These are phyloP conservation scores for Penicillium pancosmium DNA, from an alignment of 495 filamentous ascomycete species.

Conservation along the genomic window DNA sequence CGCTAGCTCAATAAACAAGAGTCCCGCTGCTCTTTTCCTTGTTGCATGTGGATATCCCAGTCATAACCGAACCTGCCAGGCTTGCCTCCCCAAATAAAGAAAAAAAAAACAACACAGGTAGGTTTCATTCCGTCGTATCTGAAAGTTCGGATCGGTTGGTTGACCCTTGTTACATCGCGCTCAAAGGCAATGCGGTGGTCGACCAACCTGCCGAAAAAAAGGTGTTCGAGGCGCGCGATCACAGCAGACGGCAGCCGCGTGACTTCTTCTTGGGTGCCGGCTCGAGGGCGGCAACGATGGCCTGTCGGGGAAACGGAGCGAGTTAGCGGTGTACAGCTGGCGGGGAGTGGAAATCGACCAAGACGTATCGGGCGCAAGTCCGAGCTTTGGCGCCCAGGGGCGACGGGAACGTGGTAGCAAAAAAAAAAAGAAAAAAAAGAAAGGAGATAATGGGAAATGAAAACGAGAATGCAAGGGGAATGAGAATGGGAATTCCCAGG, in stretches of 20 bases:
- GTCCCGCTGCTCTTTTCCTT: slow-evolving; percentile 5
- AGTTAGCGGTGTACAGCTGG: slow-evolving; percentile 16
- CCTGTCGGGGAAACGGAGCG: slow-evolving; percentile 48
- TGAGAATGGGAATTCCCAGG: not conserved
- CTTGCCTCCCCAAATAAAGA: slow-evolving; percentile 22
- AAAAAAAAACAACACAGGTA: slow-evolving; percentile 28
- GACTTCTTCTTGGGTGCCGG: slow-evolving; percentile 75
- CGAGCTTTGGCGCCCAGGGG: slow-evolving; percentile 1
- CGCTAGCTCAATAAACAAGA: slow-evolving; percentile 23
- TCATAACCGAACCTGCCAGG: slow-evolving; percentile 16
- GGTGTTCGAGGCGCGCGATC: slow-evolving; percentile 18
- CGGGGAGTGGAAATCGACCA: slow-evolving; percentile 2
- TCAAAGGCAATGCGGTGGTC: not conserved
- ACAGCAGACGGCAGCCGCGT: slow-evolving; percentile 48
- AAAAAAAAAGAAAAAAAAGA: not conserved
- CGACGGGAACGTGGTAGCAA: too few relatives aligned
- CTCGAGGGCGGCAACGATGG: slow-evolving; percentile 87
- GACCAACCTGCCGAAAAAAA: slow-evolving; percentile 29
- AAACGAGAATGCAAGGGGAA: not conserved
- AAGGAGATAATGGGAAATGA: not conserved
- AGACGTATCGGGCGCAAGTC: slow-evolving; percentile 3
- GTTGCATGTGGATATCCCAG: slow-evolving; percentile 22
- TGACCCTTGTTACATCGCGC: slow-evolving; percentile 1
- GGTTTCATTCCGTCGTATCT: slow-evolving; percentile 37
- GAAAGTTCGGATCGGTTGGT: slow-evolving; percentile 1